Evolutionary conservation across 2,329 filamentous ascomycete species (phyloP), one percentile per base, ranked within the genome.

Genomic region (Fusarium fracticaudum): DNA sequence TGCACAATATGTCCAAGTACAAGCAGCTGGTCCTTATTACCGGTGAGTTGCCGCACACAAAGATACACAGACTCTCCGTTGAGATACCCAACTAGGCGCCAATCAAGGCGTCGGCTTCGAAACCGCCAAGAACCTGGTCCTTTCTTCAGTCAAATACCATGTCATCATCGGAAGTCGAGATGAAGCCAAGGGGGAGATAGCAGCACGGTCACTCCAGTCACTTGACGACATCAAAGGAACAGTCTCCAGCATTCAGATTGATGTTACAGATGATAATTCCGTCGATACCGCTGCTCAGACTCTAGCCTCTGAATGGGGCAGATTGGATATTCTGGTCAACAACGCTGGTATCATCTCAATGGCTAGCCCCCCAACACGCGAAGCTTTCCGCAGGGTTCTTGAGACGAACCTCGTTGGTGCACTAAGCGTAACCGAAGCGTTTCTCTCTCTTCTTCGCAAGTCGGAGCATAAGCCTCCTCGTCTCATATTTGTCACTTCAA

Each of bases 51-150:
- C 29, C 26, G 24, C 7, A 24, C 13, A 31, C 12, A 15, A 17
- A n/a, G 3, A 10, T 8, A 17, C 8, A 8, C n/a, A 13, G 20
- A 11, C 15, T 33, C 17, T 18, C 38, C 10, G 24, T 64, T 71
- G 55, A 71, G 35, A 51, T 29, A 8, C 6, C 13, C 24, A 24
- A n/a, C 8, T 29, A 71, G 67, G 68, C 54, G 68, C 68, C 60
- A 71, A 71, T 15, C 68, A 66, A 45, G 68, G 68, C 35, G 60
- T 71, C 33, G 68, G 68, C 2, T 71, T 47, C 4, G 68, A 71
- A 18, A 71, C 60, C 11, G 68, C 67, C 31, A 71, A 71, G 18
- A 71, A 71, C 6, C 7, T 71, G 3, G 29, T 66, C 1, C 24
- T 71, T 0, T 71, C 67, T 1, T 71, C 68, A 0, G 67, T 69